phyloP scores from a whole-genome alignment of 2,329 filamentous ascomycete species.

The Aspergillus thermomutatus region DNA sequence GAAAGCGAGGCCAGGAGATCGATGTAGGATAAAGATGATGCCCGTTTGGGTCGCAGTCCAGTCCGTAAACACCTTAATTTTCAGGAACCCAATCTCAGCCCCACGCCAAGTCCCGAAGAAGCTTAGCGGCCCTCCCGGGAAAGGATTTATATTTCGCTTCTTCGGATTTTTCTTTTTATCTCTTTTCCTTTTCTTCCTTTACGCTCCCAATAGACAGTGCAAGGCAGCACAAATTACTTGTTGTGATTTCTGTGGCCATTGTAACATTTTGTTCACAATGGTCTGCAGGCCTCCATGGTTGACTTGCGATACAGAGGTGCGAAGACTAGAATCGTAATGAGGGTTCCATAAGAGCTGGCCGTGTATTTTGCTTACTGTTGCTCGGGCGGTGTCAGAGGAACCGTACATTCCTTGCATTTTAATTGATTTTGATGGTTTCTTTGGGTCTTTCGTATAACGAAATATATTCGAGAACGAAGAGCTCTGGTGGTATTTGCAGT shows the following conservation, averaged over 20 bases:
- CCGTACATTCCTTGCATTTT: conserved; percentile 55
- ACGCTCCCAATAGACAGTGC: conserved; percentile 86
- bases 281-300: conserved; percentile 59
- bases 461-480: conserved; percentile 11
- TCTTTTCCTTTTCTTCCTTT: conserved; percentile 41
- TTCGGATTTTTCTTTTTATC: conserved; percentile 13
- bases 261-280: conserved; percentile 66
- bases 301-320: conserved; percentile 61
- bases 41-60: neutral
- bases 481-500: conserved; percentile 21
- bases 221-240: conserved; percentile 58
- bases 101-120: conserved; percentile 12
- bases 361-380: conserved; percentile 61
- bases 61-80: neutral
- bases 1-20: neutral
- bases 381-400: conserved; percentile 82
- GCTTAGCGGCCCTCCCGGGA: conserved; percentile 23
- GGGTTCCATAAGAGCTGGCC: conserved; percentile 72
- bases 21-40: neutral
- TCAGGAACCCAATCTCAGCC: neutral
- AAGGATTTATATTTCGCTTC: conserved; percentile 16
- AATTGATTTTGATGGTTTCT: conserved; percentile 1
- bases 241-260: conserved; percentile 46
- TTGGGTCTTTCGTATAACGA: conserved; percentile 16
- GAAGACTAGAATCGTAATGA: conserved; percentile 49